Base-by-base conservation (phyloP, 2,329 filamentous ascomycete genomes). In the Fonsecaea monophora region DNA sequence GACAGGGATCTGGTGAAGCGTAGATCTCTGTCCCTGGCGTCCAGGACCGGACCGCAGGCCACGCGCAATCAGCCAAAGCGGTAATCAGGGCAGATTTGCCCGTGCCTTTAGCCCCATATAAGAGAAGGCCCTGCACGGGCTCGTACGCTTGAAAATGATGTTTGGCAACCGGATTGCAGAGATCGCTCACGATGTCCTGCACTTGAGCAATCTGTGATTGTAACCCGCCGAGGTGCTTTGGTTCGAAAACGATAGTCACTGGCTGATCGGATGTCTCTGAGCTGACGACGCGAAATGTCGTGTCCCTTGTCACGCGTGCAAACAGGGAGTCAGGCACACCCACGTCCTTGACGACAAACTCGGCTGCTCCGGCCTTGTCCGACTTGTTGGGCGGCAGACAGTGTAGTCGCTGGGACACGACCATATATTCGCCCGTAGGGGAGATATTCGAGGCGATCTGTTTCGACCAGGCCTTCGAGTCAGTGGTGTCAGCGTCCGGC, bases 81-180 rank as follows among this genome's bases (percentile, higher is more conserved):
- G 89, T 78, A 1, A 97, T 81, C 0, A 97, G 82, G 70, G 90
- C 84, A 0, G 88, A 90, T 80, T 97, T 97, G 30, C 94, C 94
- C 0, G 92, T 96, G 10, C 94, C 94, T 68, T 87, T 87, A 18
- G 91, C 89, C 13, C 94, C 94, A 75, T 96, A 89, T 4, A 97
- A 82, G 30, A 95, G 83, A 40, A 95, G 84, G 0, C 87, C 88
- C 60, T 85, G 85, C 80, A 71, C 78, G 73, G 75, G 76, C 48
- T 61, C 34, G 48, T 70, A 66, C 21, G 35, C 21, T 35, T 56
- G 53, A 38, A 60, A 67, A 57, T 60, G 53, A 21, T 57, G 30
- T 57, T 61, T 64, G 10, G 61, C 57, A 30, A 45, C 15, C n/a
- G 70, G 61, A 7, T 40, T 45, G 9, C 67, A 54, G 21, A 72